A percentile compares a stretch with the other conserved stretches of the same genome.
Evolutionary conservation across 208 protist genomes (phyloP).

Genomic region (Leishmania amazonensis): DNA sequence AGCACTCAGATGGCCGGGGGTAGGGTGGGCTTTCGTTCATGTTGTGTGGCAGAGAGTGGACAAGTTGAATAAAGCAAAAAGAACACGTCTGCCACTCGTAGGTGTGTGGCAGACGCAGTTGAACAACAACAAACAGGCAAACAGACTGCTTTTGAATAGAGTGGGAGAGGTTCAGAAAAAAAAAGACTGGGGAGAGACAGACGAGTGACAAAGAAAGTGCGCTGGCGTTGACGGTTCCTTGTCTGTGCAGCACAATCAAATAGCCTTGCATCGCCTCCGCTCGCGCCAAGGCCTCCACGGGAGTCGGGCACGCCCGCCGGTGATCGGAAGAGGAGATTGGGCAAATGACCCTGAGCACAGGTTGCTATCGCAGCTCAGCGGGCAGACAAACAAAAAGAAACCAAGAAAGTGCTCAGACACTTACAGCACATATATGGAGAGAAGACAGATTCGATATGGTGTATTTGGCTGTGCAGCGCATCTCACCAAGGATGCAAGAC

Average conservation of each 20-base stretch:
- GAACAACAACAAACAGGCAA: not conserved
- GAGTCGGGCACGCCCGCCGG: not conserved
- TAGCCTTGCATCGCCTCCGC: not conserved
- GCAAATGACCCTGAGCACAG: no score
- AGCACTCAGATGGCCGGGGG: no score
- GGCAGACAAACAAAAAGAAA: not conserved
- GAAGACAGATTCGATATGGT: not conserved
- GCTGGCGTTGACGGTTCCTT: not conserved
- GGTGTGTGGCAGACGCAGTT: not conserved
- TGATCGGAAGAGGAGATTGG: not conserved
- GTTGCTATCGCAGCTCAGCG: not conserved
- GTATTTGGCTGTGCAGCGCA: not conserved
- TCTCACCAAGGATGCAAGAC: not conserved
- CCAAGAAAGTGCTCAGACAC: not conserved
- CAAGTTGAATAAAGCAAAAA: not conserved
- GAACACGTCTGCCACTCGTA: not conserved
- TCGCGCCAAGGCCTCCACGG: not conserved
- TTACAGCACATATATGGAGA: not conserved
- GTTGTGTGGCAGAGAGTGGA: no score
- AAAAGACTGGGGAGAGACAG: not conserved
- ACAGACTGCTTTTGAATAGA: not conserved
- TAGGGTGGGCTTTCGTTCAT: no score
- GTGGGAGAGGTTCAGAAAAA: not conserved
- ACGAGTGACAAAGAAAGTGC: not conserved
- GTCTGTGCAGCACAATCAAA: not conserved